Base-by-base conservation (phyloP, 2,329 filamentous ascomycete species). In the Claviceps sp. region DNA sequence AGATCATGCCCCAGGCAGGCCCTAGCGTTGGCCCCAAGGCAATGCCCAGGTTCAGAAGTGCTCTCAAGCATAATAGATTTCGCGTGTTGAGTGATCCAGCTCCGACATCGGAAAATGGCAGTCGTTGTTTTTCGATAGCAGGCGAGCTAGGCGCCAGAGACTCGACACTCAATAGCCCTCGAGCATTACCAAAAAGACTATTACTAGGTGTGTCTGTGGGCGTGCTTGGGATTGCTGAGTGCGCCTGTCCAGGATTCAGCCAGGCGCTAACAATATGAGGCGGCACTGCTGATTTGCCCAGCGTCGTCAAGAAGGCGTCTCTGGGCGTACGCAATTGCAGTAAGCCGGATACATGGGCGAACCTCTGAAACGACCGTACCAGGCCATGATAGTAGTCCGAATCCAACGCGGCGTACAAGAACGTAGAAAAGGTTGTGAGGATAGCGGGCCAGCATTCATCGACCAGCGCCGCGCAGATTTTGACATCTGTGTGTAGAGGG, bases 381-480 rank as follows among this genome's bases (percentile, higher is more conserved):
- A 98, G 73, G 9, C 85, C 82, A 58, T 96, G 90, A 60, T 97
- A 98, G 59, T 93, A 96, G 50, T 96, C 89, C 1, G 88, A 85
- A 63, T 98, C 93, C 4, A 98, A 72, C 0, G 91, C 83, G 34
- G 93, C 88, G 62, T 95, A 94, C 17, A 98, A 71, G 62, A 97
- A 98, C 0, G 91, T 96, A 0, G 93, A 98, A 60, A 89, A 96
- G 2, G 89, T 93, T 1, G 93, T 91, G 47, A 98, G 78, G 40
- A 97, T 83, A 13, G 93, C 93, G 46, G 93, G 93, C 93, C 93
- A 98, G 65, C 91, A 97, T 58, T 87, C 79, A 4, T 94, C 88
- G 23, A 98, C 85, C 51, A 98, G 85, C 9, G 78, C 78, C 13
- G 88, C 88, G 59, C 88, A 91, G 2, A 82, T 80, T 60, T 83